Evolutionary conservation across 306 rosid species (phyloP), one percentile per base, ranked within the genome.

Genomic region (Cicer yamashitae): DNA sequence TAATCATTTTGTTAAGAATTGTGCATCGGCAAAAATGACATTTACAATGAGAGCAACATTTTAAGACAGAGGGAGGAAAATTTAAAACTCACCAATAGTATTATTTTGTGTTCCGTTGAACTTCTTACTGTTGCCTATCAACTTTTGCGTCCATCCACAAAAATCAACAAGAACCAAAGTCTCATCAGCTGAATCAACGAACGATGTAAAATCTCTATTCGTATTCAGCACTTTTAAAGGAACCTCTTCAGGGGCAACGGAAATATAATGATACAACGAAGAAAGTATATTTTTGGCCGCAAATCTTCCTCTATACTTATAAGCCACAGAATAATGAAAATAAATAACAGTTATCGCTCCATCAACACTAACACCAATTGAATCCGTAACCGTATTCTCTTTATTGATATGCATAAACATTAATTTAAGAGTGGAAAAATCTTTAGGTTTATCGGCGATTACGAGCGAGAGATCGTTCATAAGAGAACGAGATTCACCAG

Each of bases 401-500:
- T 25, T 68, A 73, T 91, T 91, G 64, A 82, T 82, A 18, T 86
- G 79, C 71, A 91, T 76, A 17, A 84, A 67, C 91, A 82, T 91
- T 80, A 94, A 80, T 71, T 87, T 87, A 1, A 94, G 81, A 47
- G 85, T 67, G 14, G 67, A 67, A 72, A 90, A 90, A 14, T 83
- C 82, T 11, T 74, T 82, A 10, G 43, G 77, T 3, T 70, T 66
- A 34, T 75, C 73, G 10, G 82, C 57, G 34, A 89, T 75, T 51
- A 48, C 11, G 22, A 20, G 76, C 11, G 88, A 73, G 7, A 90
- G 60, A 38, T 90, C 84, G 74, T 78, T 91, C 91, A 79, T 94
- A 2, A 94, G 90, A 8, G 93, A 87, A 34, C 96, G 96, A 71
- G 89, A 84, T 75, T 94, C 97, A 4, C 98, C 98, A 5, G 86